Evolutionary conservation across 306 rosid species (phyloP), one percentile per base, ranked within the genome.

Genomic region (Vigna nakashimae): DNA sequence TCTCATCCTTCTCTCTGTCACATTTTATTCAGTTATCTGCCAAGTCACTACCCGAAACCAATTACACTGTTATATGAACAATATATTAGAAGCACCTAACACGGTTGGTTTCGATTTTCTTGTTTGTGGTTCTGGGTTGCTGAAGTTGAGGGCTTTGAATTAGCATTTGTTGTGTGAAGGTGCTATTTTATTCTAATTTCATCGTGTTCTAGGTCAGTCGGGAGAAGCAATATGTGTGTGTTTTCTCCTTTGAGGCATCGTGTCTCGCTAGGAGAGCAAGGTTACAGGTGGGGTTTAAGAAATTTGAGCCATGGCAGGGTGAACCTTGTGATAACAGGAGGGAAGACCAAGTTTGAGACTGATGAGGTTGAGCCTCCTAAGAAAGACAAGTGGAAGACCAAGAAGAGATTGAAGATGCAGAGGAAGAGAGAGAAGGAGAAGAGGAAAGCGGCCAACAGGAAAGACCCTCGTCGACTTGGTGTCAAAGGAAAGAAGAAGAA

Each of bases 361-460:
- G 74, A 81, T 38, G 86, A 87, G 78, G 84, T 77, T 68, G 91
- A 91, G 71, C 85, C 96, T 81, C 98, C 98, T 0, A 91, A 79
- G 86, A 95, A 89, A 75, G 81, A 91, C 32, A 95, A 91, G 77
- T 95, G 96, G 93, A 58, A 60, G 80, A 90, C 88, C 16, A 92
- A 95, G 87, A 95, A 91, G 88, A 89, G 75, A 87, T 80, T 94
- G 82, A 92, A 92, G 92, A 15, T 87, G 81, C 90, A 88, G 84
- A 88, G 93, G 84, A 89, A 53, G 88, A 90, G 88, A 64, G 96
- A 87, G 65, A 94, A 92, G 80, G 83, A 88, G 88, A 81, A 84
- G 87, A 94, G 97, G 69, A 94, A 79, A 84, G 81, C 89, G 1
- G 97, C 95, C 12, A 90, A 91, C 87, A 94, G 88, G 85, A 89